A percentile compares a stretch with the other conserved stretches of the same genome.
These are phyloP conservation scores for Mortierella sp. DNA, from an alignment of 371 early-diverging fungal species.

Conservation along the genomic window DNA sequence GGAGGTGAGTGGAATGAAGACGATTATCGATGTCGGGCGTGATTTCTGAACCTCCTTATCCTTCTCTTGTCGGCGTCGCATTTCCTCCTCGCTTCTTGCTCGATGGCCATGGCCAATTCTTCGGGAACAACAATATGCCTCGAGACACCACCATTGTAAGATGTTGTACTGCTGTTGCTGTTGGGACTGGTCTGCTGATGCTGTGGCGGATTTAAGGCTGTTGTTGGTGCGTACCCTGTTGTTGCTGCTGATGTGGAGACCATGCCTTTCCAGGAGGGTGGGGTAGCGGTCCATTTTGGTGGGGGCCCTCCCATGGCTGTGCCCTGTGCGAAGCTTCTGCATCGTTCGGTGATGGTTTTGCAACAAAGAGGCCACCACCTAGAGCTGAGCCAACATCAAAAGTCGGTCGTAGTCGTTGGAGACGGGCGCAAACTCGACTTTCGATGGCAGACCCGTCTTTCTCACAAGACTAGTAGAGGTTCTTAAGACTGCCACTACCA, in stretches of 20 bases:
- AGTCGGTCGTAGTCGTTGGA: slow-evolving; percentile 11
- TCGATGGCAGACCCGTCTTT: slow-evolving; percentile 41
- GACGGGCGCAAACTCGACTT: slow-evolving; percentile 28
- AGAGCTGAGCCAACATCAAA: slow-evolving; percentile 13
- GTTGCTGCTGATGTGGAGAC: slow-evolving; percentile 23
- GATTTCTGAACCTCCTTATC: slow-evolving; percentile 22
- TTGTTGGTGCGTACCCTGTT: slow-evolving; percentile 18
- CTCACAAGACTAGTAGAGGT: slow-evolving; percentile 26
- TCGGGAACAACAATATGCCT: slow-evolving; percentile 47
- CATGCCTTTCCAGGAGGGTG: slow-evolving; percentile 16
- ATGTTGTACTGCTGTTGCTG: slow-evolving; percentile 33
- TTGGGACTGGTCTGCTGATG: too few relatives aligned
- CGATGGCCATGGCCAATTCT: slow-evolving; percentile 38
- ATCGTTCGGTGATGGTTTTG: slow-evolving; percentile 49
- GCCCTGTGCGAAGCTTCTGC: slow-evolving; percentile 26
- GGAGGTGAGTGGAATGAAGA: slow-evolving; percentile 5
- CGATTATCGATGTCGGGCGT: slow-evolving; percentile 44
- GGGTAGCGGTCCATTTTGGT: slow-evolving; percentile 10
- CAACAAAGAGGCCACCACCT: slow-evolving; percentile 41
- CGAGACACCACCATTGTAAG: slow-evolving; percentile 33
- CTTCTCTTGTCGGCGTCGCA: slow-evolving; percentile 26
- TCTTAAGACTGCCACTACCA: slow-evolving; percentile 3
- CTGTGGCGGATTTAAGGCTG: slow-evolving; percentile 26
- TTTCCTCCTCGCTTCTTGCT: slow-evolving; percentile 36
- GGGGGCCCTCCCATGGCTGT: slow-evolving; percentile 15